Percentiles rank a stretch among this genome's conserved stretches.
These are phyloP conservation scores for Trifolium fragiferum DNA, from an alignment of 306 rosid species.

Conservation along the genomic window DNA sequence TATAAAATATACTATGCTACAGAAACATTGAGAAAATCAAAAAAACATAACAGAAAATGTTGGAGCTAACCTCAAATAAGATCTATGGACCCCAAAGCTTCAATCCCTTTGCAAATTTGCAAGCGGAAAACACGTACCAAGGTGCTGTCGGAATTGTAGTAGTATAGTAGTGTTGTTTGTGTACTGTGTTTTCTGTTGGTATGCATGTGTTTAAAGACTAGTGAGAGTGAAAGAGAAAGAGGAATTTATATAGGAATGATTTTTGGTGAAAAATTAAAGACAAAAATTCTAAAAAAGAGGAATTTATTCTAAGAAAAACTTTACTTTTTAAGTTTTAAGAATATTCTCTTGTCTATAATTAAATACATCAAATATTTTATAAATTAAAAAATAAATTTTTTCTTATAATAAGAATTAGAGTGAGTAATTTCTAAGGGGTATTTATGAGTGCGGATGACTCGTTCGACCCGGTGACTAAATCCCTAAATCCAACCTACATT, in stretches of 20 bases:
- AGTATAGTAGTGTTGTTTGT: neutral
- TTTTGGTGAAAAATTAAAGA: too few relatives aligned
- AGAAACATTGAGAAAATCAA: neutral
- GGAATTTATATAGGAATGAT: neutral
- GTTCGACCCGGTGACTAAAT: too few relatives aligned
- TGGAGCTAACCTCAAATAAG: conserved; percentile 42
- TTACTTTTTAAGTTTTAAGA: too few relatives aligned
- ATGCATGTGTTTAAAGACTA: neutral
- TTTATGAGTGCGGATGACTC: too few relatives aligned
- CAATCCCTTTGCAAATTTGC: conserved; percentile 26
- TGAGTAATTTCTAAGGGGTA: too few relatives aligned
- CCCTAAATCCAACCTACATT: too few relatives aligned
- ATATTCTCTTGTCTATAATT: too few relatives aligned
- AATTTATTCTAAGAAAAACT: too few relatives aligned
- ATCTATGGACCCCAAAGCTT: conserved; percentile 9
- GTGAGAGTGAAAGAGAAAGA: neutral
- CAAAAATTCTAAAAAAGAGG: too few relatives aligned
- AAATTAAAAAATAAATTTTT: too few relatives aligned
- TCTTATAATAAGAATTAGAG: too few relatives aligned
- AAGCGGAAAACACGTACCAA: conserved; percentile 8
- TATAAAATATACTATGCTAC: neutral
- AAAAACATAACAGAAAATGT: conserved; percentile 13
- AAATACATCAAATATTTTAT: too few relatives aligned
- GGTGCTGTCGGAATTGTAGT: neutral
- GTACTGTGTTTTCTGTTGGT: conserved; percentile 6